A percentile compares a stretch with the other conserved stretches of the same genome.
Conservation (phyloP, 306 rosid species). For the Gastrolobium bilobum region DNA sequence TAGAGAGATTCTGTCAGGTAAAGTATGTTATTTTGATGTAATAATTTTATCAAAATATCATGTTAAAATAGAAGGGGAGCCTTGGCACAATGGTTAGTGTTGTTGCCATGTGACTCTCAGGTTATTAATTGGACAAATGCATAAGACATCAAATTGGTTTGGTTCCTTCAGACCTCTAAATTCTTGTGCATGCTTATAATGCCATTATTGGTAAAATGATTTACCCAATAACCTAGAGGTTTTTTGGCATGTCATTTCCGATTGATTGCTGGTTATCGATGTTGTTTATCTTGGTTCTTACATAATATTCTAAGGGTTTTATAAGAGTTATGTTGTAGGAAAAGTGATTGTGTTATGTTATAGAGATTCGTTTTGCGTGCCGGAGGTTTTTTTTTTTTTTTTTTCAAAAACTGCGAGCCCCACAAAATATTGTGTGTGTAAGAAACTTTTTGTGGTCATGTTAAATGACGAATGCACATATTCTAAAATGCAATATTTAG, state of each 20-base stretch:
- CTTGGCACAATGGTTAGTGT: no score
- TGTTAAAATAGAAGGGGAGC: not conserved
- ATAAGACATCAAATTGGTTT: slow-evolving; percentile 24
- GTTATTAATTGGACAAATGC: slow-evolving; percentile 6
- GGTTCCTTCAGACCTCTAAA: slow-evolving; percentile 17
- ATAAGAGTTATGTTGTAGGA: no score
- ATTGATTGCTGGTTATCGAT: not conserved
- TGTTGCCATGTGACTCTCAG: not conserved
- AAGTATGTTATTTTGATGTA: not conserved
- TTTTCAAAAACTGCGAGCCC: no score
- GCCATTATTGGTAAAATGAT: slow-evolving; percentile 30
- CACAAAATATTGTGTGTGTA: no score
- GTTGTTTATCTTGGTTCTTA: slow-evolving; percentile 6
- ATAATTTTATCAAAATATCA: slow-evolving; percentile 20
- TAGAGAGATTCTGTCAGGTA: slow-evolving; percentile 85
- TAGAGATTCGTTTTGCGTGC: no score
- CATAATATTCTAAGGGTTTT: not conserved
- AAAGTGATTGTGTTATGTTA: no score
- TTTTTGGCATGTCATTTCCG: not conserved
- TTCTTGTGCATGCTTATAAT: slow-evolving; percentile 21
- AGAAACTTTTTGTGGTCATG: no score
- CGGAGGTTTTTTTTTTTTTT: no score
- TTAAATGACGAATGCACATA: no score
- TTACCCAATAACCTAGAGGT: not conserved
- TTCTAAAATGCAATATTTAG: slow-evolving; percentile 1